phyloP scores from a whole-genome alignment of 2,329 filamentous ascomycete genomes.

The Diaporthe ampelina region DNA sequence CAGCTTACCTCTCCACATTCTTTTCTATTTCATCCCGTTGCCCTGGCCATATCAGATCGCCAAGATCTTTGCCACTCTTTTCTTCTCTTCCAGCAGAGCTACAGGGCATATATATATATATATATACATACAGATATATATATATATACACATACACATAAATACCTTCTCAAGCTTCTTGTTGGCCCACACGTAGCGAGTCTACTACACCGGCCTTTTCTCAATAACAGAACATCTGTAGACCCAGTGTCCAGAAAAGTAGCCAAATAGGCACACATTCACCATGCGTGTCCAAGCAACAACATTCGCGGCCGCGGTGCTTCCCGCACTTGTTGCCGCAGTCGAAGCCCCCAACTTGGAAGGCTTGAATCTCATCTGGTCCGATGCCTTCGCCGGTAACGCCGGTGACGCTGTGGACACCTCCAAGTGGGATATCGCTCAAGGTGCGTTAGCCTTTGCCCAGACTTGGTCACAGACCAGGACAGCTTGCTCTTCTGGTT shows the following conservation, averaged over 20 bases:
- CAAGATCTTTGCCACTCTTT: constrained; percentile 17
- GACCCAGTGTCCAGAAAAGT: constrained; percentile 24
- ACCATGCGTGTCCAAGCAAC: constrained; percentile 38
- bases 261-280: background rate
- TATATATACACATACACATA: constrained; percentile 7
- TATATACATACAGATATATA: background rate
- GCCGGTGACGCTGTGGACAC: constrained; percentile 52
- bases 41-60: constrained; percentile 17
- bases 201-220: constrained; percentile 25
- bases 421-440: constrained; percentile 58
- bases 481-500: background rate
- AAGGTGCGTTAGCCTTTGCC: constrained; percentile 40
- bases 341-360: constrained; percentile 55
- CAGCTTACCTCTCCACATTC: constrained; percentile 39
- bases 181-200: constrained; percentile 34
- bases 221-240: constrained; percentile 1
- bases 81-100: constrained; percentile 6
- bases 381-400: constrained; percentile 58
- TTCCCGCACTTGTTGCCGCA: constrained; percentile 52
- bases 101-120: constrained; percentile 11
- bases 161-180: background rate
- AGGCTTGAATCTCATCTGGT: constrained; percentile 57
- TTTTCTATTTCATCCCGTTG: constrained; percentile 29
- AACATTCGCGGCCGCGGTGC: constrained; percentile 48
- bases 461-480: too few species aligned